Conservation (phyloP, 345 rosid genomes). For the Mercurialis annua region DNA sequence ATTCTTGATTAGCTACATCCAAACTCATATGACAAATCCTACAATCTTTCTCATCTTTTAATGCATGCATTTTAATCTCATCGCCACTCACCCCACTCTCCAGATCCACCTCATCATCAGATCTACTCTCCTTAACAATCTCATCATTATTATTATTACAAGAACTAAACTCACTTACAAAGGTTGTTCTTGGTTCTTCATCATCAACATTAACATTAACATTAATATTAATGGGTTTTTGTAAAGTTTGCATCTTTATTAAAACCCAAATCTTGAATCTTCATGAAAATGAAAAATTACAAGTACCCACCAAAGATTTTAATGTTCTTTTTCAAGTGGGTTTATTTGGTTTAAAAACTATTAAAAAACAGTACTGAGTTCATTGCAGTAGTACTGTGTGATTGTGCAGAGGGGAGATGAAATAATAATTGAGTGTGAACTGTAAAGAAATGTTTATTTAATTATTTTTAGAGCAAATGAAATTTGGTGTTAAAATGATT, state of each 20-base stretch:
- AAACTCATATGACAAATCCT: constrained; percentile 34
- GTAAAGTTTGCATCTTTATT: constrained; percentile 43
- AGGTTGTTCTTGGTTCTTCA: constrained; percentile 25
- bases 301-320: constrained; percentile 27
- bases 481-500: neutral
- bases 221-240: constrained; percentile 32
- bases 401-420: neutral
- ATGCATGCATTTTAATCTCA: constrained; percentile 33
- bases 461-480: neutral
- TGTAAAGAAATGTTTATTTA: neutral
- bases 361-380: constrained; percentile 1
- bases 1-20: constrained; percentile 21
- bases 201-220: constrained; percentile 7
- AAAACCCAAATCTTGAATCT: constrained; percentile 38
- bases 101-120: constrained; percentile 30
- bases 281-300: constrained; percentile 46
- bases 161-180: constrained; percentile 25
- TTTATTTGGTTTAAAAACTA: constrained; percentile 5
- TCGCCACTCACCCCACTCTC: constrained; percentile 17
- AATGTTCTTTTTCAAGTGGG: neutral
- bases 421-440: neutral
- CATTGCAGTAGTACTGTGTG: constrained; percentile 1
- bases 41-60: constrained; percentile 26
- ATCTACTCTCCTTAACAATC: constrained; percentile 25
- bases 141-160: no score